A percentile compares a stretch with the other conserved stretches of the same genome.
These are phyloP conservation scores for Blastocystis sp. DNA, from an alignment of 352 stramenopile species.

Conservation along the genomic window DNA sequence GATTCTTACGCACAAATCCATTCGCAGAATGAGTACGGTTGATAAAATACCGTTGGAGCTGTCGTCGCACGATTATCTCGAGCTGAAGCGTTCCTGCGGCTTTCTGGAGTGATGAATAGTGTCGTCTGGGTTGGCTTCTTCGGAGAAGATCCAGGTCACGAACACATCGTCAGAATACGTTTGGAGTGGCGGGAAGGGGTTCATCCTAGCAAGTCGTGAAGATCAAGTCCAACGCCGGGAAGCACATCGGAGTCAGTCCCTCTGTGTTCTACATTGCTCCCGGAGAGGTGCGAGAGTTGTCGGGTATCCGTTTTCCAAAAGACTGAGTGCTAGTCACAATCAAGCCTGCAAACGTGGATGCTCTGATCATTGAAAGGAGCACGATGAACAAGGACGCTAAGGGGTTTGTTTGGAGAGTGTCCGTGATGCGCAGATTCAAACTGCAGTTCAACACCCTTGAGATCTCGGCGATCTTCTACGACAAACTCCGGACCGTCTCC, in stretches of 20 bases:
- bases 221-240: slow-evolving; percentile 57
- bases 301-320: not conserved
- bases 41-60: not conserved
- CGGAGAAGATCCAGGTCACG: not conserved
- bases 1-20: not conserved
- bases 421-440: slow-evolving; percentile 32
- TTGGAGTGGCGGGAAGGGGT: not conserved
- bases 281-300: not conserved
- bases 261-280: slow-evolving; percentile 15
- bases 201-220: slow-evolving; percentile 31
- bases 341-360: slow-evolving; percentile 27
- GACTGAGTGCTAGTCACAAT: slow-evolving; percentile 26
- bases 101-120: not conserved
- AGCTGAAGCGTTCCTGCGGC: slow-evolving; percentile 5
- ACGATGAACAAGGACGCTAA: not conserved
- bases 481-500: slow-evolving; percentile 9
- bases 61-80: not conserved
- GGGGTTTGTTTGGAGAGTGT: not conserved
- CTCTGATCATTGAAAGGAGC: not conserved
- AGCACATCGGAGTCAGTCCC: slow-evolving; percentile 23
- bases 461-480: slow-evolving; percentile 36
- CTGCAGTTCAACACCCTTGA: slow-evolving; percentile 50
- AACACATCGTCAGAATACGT: slow-evolving; percentile 38
- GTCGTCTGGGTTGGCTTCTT: not conserved
- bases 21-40: not conserved